Evolutionary conservation across 352 stramenopile species (phyloP).

Genomic region (Pythium insidiosum): DNA sequence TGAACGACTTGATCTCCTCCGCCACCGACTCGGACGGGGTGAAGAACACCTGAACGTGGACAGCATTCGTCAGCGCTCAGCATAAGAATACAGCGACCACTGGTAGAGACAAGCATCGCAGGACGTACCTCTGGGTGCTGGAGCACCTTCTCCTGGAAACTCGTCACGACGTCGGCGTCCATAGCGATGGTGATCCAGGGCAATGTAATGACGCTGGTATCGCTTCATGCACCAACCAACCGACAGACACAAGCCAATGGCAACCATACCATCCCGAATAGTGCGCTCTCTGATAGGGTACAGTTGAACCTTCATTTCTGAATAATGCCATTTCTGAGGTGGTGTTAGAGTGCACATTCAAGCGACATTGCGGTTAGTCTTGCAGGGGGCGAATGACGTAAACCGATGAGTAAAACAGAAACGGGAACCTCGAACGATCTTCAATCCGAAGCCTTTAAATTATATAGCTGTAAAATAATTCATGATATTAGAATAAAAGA

Average conservation of each 20-base stretch:
- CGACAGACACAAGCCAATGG: conserved; percentile 14
- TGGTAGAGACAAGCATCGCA: background rate
- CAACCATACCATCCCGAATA: conserved; percentile 7
- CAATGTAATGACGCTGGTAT: no score
- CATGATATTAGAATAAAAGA: no score
- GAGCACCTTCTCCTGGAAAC: conserved; percentile 63
- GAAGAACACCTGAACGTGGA: conserved; percentile 53
- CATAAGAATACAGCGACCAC: no score
- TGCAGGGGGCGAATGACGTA: conserved; percentile 10
- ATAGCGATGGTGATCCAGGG: no score
- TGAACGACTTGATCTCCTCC: conserved; percentile 57
- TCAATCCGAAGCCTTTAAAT: conserved; percentile 11
- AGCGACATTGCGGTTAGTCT: background rate
- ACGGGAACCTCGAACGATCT: conserved; percentile 3
- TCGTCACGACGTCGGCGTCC: conserved; percentile 46
- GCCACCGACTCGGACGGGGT: conserved; percentile 59
- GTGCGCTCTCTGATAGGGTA: conserved; percentile 7
- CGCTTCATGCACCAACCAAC: conserved; percentile 18
- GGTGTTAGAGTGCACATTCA: no score
- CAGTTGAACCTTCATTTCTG: no score
- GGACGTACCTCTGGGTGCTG: conserved; percentile 53
- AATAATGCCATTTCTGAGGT: no score
- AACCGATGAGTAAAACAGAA: conserved; percentile 24
- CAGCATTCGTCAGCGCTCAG: background rate
- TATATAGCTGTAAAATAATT: background rate